Evolutionary conservation across 768 basidiomycete species (phyloP), one percentile per base, ranked within the genome.

Genomic region (Rhizopogon vinicolor): DNA sequence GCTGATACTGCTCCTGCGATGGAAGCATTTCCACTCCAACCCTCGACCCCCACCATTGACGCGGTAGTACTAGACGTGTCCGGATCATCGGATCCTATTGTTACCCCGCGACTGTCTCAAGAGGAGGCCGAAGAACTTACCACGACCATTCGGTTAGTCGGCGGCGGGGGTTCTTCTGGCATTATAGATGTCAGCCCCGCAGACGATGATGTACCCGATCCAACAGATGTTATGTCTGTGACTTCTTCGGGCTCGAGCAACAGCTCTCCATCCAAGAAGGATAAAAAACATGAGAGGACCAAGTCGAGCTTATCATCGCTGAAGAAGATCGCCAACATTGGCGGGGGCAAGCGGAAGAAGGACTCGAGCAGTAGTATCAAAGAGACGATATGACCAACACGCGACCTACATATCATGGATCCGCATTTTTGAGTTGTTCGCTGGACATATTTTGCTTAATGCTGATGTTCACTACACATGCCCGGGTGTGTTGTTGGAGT

Each of bases 101-200:
- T 41, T 42, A 40, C 54, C 13, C 41, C 44, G 25, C 41, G 55
- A 19, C 48, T 53, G 7, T 44, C 54, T 14, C 62, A 59, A 51
- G 65, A 63, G 3, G 62, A 63, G 14, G 59, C 57, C 16, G 44
- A 59, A 28, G 63, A 49, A 37, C 9, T 74, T 18, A 74, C 76
- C 44, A 70, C 75, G 10, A 83, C 81, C 12, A 76, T 87, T 51
- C 80, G 82, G 43, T 66, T 87, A 13, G 77, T 87, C n/a, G 85
- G 83, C 18, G 80, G 76, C 2, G 78, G 79, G 18, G 81, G 81
- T 16, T 68, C 72, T 8, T 59, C 57, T 7, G 53, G 41, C 19
- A 19, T 69, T 40, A 66, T 67, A 42, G 69, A 71, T n/a, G 65
- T 64, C 8, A 44, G 66, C 7, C 64, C 70, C 12, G 55, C 60